These are phyloP conservation scores for Ophiocordyceps camponoti-rufipedis DNA, from an alignment of 2,329 filamentous ascomycete species.

Conservation along the genomic window DNA sequence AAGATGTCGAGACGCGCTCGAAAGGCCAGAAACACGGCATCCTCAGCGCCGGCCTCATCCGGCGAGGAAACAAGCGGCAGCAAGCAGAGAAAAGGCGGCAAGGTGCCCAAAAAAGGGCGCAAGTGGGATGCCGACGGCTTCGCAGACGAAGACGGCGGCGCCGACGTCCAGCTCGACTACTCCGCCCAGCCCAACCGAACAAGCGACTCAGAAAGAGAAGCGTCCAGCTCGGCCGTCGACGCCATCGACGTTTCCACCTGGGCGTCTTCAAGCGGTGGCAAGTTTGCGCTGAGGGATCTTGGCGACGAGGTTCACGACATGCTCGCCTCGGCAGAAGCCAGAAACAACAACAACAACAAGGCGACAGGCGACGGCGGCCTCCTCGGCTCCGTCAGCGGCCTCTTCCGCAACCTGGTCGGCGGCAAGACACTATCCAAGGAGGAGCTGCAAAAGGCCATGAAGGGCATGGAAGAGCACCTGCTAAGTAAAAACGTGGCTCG, in stretches of 20 bases:
- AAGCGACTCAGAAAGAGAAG: slow-evolving; percentile 33
- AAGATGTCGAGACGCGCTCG: slow-evolving; percentile 70
- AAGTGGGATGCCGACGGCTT: slow-evolving; percentile 85
- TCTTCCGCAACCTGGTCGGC: slow-evolving; percentile 89
- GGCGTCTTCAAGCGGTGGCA: slow-evolving; percentile 74
- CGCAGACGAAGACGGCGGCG: slow-evolving; percentile 57
- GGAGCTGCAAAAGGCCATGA: slow-evolving; percentile 82
- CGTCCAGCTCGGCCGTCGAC: slow-evolving; percentile 43
- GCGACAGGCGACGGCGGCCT: slow-evolving; percentile 33
- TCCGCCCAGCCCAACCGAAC: slow-evolving; percentile 43
- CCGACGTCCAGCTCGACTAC: slow-evolving; percentile 60
- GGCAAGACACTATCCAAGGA: slow-evolving; percentile 81
- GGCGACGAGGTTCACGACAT: slow-evolving; percentile 89
- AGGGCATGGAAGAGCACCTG: slow-evolving; percentile 89
- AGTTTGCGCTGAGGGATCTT: slow-evolving; percentile 85
- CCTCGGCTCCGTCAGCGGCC: slow-evolving; percentile 62
- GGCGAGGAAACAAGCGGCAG: slow-evolving; percentile 57
- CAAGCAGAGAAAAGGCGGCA: slow-evolving; percentile 32
- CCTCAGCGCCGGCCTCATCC: slow-evolving; percentile 50
- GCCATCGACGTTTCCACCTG: slow-evolving; percentile 62
- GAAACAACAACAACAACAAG: slow-evolving; percentile 19
- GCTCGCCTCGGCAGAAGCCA: slow-evolving; percentile 58
- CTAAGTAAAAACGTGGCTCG: slow-evolving; percentile 91
- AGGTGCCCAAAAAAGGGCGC: slow-evolving; percentile 71
- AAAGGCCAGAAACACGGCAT: slow-evolving; percentile 44